Evolutionary conservation across 140 eudicot species (phyloP), one percentile per base, ranked within the genome.

Genomic region (Anethum foeniculum): DNA sequence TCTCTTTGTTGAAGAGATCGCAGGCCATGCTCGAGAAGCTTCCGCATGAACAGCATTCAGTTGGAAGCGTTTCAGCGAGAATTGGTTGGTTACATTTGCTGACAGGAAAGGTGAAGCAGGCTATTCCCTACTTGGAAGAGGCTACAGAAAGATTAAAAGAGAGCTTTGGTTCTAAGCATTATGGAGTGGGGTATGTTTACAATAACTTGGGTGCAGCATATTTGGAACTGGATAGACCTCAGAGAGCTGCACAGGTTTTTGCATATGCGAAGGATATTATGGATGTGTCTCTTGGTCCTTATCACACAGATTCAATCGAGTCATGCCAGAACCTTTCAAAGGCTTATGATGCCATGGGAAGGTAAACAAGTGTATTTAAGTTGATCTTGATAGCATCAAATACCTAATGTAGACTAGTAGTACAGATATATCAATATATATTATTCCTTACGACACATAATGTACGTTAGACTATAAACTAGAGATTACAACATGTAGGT

Each of bases 221-320:
- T 86, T 54, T 93, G 82, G 98, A 93, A 83, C 79, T 93, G n/a
- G 98, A 90, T 80, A 87, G 98, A 51, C 97, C 94, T 41, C 93
- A 96, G 76, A 93, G 98, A 15, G 97, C 98, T 30, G 98, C 97
- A 13, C 97, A 96, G 87, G 92, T 88, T 75, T 96, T 96, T 88
- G 96, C 96, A 36, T 68, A 86, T 81, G 97, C 99, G 16, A 91
- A 93, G 89, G 97, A 96, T 73, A 91, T 96, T 76, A 88, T 96
- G 99, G 96, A 96, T 79, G 89, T 83, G 21, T 87, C 98, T 7
- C 97, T 91, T 77, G 99, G 96, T 43, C 98, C 97, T 39, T 86
- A 89, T 85, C 99, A 96, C 76, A 85, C 80, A n/a, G 99, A 96
- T 60, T 82, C 99, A 5, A 90, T 91, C 67, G 97, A 87, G 77